These are phyloP conservation scores for Vitis labrusca DNA, from an alignment of 164 flowering plant genomes.

Conservation along the genomic window DNA sequence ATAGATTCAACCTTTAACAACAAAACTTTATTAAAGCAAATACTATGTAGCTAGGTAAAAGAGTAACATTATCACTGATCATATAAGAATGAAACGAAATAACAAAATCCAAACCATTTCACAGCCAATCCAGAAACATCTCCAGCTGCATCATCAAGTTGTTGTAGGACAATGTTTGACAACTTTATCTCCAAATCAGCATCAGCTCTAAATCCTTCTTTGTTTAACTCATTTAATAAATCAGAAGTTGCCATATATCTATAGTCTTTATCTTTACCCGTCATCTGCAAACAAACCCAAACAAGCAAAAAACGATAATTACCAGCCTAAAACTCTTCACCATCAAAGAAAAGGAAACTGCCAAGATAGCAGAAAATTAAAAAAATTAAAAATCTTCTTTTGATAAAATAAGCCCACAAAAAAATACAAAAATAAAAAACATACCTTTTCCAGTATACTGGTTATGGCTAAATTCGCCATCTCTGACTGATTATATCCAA, in stretches of 20 bases:
- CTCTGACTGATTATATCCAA: not conserved
- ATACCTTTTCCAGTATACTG: conserved; percentile 79
- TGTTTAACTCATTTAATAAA: conserved; percentile 81
- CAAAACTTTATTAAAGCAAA: not conserved
- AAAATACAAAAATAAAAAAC: not conserved
- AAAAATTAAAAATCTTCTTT: too few species aligned
- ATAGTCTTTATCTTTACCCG: conserved; percentile 97
- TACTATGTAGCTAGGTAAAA: not conserved
- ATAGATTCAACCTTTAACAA: too few species aligned
- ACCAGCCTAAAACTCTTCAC: not conserved
- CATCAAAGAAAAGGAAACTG: too few species aligned
- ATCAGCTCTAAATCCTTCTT: conserved; percentile 80
- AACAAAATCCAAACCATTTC: conserved; percentile 60
- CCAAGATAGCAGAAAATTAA: not conserved
- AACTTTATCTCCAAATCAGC: conserved; percentile 74
- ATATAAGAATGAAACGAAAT: not conserved
- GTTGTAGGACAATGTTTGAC: conserved; percentile 72
- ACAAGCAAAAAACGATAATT: not conserved
- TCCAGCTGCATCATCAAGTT: conserved; percentile 97
- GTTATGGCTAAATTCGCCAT: conserved; percentile 68
- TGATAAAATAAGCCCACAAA: not conserved
- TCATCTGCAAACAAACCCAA: conserved; percentile 62
- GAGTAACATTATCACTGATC: not conserved
- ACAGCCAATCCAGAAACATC: conserved; percentile 99
- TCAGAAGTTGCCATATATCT: conserved; percentile 99